Base-by-base conservation (phyloP, 768 basidiomycete genomes). In the Cystofilobasidium ferigula region DNA sequence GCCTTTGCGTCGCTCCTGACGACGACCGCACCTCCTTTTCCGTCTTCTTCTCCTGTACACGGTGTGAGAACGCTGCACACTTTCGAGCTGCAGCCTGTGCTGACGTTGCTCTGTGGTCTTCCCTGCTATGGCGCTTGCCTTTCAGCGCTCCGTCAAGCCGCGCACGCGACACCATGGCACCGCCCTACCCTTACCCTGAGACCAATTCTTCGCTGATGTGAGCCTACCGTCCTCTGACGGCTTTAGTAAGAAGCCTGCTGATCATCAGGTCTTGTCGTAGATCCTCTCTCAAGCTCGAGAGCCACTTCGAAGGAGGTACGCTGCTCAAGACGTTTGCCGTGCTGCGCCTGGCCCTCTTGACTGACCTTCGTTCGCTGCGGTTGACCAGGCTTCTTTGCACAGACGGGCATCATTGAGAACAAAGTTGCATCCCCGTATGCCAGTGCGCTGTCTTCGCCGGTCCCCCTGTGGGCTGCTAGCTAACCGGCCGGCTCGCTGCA, bases 251-350 rank as follows among this genome's bases (percentile, higher is more conserved):
- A n/a, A n/a, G n/a, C n/a, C n/a, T n/a, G n/a, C n/a, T n/a, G n/a
- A n/a, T n/a, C n/a, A n/a, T n/a, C n/a, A n/a, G n/a, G n/a, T 30
- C 42, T n/a, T 22, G 47, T 4, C 43, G 47, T 22, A 47, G 48
- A 47, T 12, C 32, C 24, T 51, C 32, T 2, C 61, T 62, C n/a
- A 51, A 62, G 61, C 61, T 62, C 12, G 61, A 62, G 61, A 28
- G 24, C 13, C 61, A 62, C 48, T 62, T 62, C 28, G 61, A 62
- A 35, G 61, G 61, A 62, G 61, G 61, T 62, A 18, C 42, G 59
- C 1, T 8, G n/a, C n/a, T n/a, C n/a, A n/a, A n/a, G 18, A 60
- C 24, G 3, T 28, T 24, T 3, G 9, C 22, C 60, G 42, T 20
- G 24, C 60, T n/a, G 24, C 59, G 26, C n/a, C n/a, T n/a, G n/a